Evolutionary conservation across 2,329 filamentous ascomycete genomes (phyloP).

Genomic region (Ophiostoma tasmaniense): DNA sequence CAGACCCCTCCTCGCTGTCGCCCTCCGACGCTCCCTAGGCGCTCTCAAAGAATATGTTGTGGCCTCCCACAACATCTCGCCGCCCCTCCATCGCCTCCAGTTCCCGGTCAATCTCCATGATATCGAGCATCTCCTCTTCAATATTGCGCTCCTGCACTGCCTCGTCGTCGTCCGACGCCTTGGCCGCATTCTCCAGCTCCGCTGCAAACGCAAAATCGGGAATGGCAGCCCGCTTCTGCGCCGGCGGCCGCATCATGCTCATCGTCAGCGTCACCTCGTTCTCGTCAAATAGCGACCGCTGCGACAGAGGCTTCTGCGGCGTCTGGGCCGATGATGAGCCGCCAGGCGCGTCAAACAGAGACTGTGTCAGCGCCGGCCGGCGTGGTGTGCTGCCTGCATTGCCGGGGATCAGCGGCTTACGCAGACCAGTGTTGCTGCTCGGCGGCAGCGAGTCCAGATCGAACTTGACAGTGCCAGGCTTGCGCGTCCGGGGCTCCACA

Average conservation of each 20-base stretch:
- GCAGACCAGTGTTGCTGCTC: conserved; percentile 27
- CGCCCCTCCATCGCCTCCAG: conserved; percentile 47
- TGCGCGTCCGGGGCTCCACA: conserved; percentile 40
- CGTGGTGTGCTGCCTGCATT: conserved; percentile 14
- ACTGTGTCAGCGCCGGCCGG: conserved; percentile 4
- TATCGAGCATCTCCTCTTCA: conserved; percentile 54
- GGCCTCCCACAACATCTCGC: conserved; percentile 34
- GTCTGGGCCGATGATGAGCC: neutral
- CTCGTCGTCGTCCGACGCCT: conserved; percentile 41
- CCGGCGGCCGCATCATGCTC: conserved; percentile 22
- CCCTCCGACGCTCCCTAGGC: conserved; percentile 14
- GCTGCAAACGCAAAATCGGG: conserved; percentile 41
- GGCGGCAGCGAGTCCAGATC: conserved; percentile 37
- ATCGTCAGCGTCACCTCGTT: conserved; percentile 24
- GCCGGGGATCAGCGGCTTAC: conserved; percentile 11
- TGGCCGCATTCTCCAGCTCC: conserved; percentile 45
- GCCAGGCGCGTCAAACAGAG: conserved; percentile 16
- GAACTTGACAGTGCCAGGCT: conserved; percentile 37
- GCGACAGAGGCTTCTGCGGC: neutral
- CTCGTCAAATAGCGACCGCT: conserved; percentile 22
- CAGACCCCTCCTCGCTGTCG: neutral
- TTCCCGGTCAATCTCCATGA: conserved; percentile 56
- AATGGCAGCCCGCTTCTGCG: conserved; percentile 17
- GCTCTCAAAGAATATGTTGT: conserved; percentile 23
- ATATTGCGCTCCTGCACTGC: conserved; percentile 42